Evolutionary conservation across 2,329 filamentous ascomycete species (phyloP), one percentile per base, ranked within the genome.

Genomic region (Aureobasidium vineae): DNA sequence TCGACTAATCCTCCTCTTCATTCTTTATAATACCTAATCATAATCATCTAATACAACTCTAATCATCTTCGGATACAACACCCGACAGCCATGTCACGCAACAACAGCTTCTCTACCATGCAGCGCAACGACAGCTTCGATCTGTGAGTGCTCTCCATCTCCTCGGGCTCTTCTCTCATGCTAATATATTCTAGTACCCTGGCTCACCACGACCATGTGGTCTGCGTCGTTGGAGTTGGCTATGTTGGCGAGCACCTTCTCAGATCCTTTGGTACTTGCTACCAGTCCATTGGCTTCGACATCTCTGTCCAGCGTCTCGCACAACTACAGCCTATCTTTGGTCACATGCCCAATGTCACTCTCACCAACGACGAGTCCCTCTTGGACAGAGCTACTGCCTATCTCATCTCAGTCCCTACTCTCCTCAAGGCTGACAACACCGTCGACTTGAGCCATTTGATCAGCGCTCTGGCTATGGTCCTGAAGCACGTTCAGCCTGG

Each of bases 371-470:
- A 76, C 33, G 70, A 79, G 8, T 70, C 69, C 11, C 75, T 79
- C 15, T 75, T 85, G 16, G 69, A 72, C 3, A 68, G 71, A 38
- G 83, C 81, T 10, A 83, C 80, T 0, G 82, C 85, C 71, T 83
- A 84, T 63, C 79, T 85, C 43, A 82, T 85, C 67, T 79, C 82
- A 0, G 83, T 85, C 2, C 84, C 84, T 1, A 85, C 84, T 0
- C 77, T 83, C 1, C 75, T 85, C 8, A 75, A 76, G 4, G 74
- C 77, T 0, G 79, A 84, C 71, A 79, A 80, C 69, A 78, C 76
- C 3, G 78, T 85, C 67, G 80, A 85, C 69, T 77, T 80, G 1
- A 80, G 81, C 1, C 82, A 79, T 69, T 73, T 85, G 5, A 72
- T 75, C 21, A 79, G 75, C 56, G 82, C 83, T 1, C 72, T 85